Conservation (phyloP, 2,329 filamentous ascomycete genomes). For the Trichoderma polysporum region DNA sequence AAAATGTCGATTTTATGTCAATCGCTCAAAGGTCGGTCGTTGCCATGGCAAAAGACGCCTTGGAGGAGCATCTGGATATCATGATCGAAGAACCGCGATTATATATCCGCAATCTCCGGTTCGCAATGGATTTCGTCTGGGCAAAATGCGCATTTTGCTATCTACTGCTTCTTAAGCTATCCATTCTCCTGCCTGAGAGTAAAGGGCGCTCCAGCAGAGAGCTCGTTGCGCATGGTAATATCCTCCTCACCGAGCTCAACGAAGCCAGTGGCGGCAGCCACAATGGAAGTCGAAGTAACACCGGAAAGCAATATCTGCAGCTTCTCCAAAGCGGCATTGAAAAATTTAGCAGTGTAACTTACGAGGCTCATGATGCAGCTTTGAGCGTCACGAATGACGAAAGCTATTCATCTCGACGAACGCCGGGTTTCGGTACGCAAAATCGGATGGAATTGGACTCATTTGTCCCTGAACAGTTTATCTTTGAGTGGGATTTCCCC, state of each 20-base stretch:
- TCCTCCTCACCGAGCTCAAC: constrained; percentile 30
- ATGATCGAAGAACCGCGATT: constrained; percentile 45
- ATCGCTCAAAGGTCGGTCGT: constrained; percentile 47
- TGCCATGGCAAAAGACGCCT: constrained; percentile 49
- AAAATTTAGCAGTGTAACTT: constrained; percentile 25
- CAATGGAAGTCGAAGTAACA: constrained; percentile 34
- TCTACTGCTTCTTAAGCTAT: constrained; percentile 52
- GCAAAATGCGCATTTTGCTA: constrained; percentile 59
- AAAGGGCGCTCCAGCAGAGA: constrained; percentile 22
- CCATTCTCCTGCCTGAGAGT: constrained; percentile 47
- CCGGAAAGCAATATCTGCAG: constrained; percentile 32
- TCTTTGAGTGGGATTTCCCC: constrained; percentile 59
- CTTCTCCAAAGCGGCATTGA: constrained; percentile 28
- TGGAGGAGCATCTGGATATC: constrained; percentile 49
- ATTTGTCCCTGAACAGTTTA: constrained; percentile 55
- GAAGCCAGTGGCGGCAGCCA: constrained; percentile 22
- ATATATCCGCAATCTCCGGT: constrained; percentile 52
- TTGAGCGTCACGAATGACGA: not conserved
- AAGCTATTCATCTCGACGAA: not conserved
- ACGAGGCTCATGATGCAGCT: not conserved
- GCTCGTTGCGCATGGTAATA: constrained; percentile 25
- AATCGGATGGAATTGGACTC: constrained; percentile 48
- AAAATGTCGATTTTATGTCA: constrained; percentile 45
- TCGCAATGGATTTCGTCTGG: constrained; percentile 59
- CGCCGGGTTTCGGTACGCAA: not conserved